These are phyloP conservation scores for Quercus tomentella DNA, from an alignment of 331 rosid genomes.

Conservation along the genomic window DNA sequence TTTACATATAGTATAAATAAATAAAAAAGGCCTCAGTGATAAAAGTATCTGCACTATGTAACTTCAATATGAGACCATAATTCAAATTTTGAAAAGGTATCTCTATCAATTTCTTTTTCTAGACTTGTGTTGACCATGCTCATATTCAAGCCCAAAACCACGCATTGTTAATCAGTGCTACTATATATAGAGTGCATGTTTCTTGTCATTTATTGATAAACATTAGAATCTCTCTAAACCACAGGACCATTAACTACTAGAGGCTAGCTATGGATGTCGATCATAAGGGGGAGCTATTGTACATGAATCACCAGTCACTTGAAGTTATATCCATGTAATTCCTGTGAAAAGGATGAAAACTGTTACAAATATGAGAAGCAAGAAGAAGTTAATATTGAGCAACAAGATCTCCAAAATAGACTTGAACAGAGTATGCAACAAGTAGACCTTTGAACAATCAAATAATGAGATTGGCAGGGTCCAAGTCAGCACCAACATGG, in stretches of 20 bases:
- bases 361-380: too few relatives aligned
- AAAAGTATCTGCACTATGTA: background rate
- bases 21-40: background rate
- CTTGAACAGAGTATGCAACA: background rate
- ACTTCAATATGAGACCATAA: background rate
- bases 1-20: background rate
- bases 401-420: too few relatives aligned
- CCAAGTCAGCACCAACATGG: constrained; percentile 78
- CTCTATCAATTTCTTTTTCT: background rate
- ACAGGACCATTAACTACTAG: background rate
- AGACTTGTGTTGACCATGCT: too few relatives aligned
- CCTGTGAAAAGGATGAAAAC: constrained; percentile 31
- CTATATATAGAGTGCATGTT: background rate
- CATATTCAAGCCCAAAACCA: too few relatives aligned
- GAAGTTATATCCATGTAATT: constrained; percentile 93
- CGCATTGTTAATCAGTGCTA: background rate
- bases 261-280: background rate
- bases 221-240: background rate
- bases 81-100: background rate
- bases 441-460: background rate
- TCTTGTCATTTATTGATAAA: background rate
- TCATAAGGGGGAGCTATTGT: background rate
- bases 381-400: too few relatives aligned
- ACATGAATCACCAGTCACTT: constrained; percentile 49
- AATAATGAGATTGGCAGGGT: background rate